phyloP scores from a whole-genome alignment of 352 stramenopile genomes.

The Elongisporangium anandrum region DNA sequence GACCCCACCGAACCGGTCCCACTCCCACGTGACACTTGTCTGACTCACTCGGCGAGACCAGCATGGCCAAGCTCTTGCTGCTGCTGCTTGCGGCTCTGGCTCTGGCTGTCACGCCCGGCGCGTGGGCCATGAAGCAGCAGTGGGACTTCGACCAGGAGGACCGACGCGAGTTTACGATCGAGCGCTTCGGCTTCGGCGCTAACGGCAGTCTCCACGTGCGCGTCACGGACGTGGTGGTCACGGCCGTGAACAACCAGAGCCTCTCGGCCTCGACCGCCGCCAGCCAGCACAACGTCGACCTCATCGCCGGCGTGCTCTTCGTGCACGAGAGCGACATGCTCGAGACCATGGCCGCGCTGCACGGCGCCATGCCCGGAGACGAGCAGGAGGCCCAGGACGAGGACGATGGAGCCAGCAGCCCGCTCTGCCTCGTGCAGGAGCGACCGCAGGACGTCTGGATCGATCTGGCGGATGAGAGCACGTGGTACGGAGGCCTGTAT shows the following conservation, averaged over 20 bases:
- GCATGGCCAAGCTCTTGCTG: slow-evolving; percentile 2
- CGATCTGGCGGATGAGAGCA: slow-evolving; percentile 47
- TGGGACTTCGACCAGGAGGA: slow-evolving; percentile 69
- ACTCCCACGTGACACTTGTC: too few relatives aligned
- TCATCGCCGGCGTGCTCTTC: slow-evolving; percentile 53
- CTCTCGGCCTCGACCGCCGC: not conserved
- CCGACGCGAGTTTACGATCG: slow-evolving; percentile 80
- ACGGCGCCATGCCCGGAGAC: slow-evolving; percentile 26
- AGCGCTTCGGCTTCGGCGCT: slow-evolving; percentile 86
- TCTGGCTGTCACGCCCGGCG: slow-evolving; percentile 4
- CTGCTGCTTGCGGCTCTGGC: slow-evolving; percentile 8
- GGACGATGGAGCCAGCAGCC: slow-evolving; percentile 10
- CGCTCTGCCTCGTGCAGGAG: slow-evolving; percentile 41
- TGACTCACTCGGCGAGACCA: too few relatives aligned
- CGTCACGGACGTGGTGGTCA: slow-evolving; percentile 48
- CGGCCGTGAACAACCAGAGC: not conserved
- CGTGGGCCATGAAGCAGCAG: slow-evolving; percentile 64
- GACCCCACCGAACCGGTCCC: too few relatives aligned
- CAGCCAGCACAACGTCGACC: slow-evolving; percentile 1
- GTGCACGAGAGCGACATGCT: slow-evolving; percentile 61
- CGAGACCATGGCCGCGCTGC: slow-evolving; percentile 43
- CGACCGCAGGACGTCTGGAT: slow-evolving; percentile 48
- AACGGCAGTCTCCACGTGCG: slow-evolving; percentile 63
- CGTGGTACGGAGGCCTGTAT: slow-evolving; percentile 32
- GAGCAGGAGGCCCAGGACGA: slow-evolving; percentile 5